Conservation (phyloP, 2,329 filamentous ascomycete species). For the Colletotrichum sansevieriae region DNA sequence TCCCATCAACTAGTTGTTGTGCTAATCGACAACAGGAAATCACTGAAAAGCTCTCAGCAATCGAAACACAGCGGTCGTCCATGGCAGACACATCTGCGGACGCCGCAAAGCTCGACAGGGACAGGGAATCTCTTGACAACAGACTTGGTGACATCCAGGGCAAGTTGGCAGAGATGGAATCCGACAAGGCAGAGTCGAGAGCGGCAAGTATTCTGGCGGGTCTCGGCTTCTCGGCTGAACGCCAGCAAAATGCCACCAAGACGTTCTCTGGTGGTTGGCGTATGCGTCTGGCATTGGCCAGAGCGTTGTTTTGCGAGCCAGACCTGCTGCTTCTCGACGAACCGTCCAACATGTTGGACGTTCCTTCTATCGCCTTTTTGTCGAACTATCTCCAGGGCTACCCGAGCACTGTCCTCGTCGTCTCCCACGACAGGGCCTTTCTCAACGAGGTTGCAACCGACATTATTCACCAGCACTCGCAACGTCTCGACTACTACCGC, state of each 20-base stretch:
- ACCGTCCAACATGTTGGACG: conserved; percentile 99
- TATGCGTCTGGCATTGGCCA: conserved; percentile 94
- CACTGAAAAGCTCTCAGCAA: conserved; percentile 76
- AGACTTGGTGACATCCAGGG: conserved; percentile 91
- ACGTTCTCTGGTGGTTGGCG: conserved; percentile 99
- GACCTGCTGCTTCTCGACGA: conserved; percentile 97
- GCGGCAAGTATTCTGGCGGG: conserved; percentile 96
- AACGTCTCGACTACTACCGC: conserved; percentile 98
- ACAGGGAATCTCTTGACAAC: conserved; percentile 90
- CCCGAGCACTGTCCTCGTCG: conserved; percentile 93
- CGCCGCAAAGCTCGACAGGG: conserved; percentile 84
- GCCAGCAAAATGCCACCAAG: conserved; percentile 93
- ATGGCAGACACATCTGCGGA: conserved; percentile 94
- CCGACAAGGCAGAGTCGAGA: conserved; percentile 95
- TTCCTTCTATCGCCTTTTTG: conserved; percentile 98
- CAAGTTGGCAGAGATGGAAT: conserved; percentile 98
- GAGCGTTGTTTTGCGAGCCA: conserved; percentile 97
- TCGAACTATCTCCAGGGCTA: conserved; percentile 95
- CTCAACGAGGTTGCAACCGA: conserved; percentile 99
- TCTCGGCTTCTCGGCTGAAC: conserved; percentile 94
- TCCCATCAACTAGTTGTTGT: conserved; percentile 40
- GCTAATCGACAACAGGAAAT: conserved; percentile 74
- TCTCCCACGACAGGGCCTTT: conserved; percentile 99
- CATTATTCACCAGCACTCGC: conserved; percentile 98
- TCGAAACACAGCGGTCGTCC: conserved; percentile 82